phyloP scores from a whole-genome alignment of 108 stramenopile genomes.

The Cyclotella atomus region DNA sequence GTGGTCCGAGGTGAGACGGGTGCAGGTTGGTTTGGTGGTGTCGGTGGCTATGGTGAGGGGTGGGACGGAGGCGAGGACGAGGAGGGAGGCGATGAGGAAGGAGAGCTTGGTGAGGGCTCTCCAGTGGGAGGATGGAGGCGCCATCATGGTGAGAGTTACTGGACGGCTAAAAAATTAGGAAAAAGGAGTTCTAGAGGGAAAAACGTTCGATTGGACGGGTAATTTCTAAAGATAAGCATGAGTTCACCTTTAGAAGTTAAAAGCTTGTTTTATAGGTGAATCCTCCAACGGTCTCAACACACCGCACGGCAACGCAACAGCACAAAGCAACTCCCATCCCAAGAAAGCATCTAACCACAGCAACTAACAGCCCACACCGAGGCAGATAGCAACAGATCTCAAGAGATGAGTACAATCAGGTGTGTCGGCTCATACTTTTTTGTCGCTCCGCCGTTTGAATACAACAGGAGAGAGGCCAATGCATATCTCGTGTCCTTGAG shows the following conservation, averaged over 20 bases:
- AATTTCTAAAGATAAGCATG: no score
- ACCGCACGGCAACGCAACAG: no score
- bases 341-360: no score
- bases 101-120: slow-evolving; percentile 7
- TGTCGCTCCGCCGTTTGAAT: background rate
- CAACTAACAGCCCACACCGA: background rate
- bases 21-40: slow-evolving; percentile 10
- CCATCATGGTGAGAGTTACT: background rate
- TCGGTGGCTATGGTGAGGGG: slow-evolving; percentile 35
- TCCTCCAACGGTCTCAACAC: no score
- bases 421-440: background rate
- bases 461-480: background rate
- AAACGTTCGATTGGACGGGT: no score
- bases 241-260: no score
- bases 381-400: background rate
- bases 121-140: slow-evolving; percentile 4
- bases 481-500: background rate
- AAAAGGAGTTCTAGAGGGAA: no score
- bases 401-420: slow-evolving; percentile 12
- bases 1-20: slow-evolving; percentile 38
- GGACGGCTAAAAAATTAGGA: background rate
- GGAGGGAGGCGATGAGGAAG: slow-evolving; percentile 35
- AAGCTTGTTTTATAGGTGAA: no score
- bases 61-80: slow-evolving; percentile 20
- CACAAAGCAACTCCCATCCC: no score